Conservation (phyloP, 345 rosid genomes). For the Litchi chinensis region DNA sequence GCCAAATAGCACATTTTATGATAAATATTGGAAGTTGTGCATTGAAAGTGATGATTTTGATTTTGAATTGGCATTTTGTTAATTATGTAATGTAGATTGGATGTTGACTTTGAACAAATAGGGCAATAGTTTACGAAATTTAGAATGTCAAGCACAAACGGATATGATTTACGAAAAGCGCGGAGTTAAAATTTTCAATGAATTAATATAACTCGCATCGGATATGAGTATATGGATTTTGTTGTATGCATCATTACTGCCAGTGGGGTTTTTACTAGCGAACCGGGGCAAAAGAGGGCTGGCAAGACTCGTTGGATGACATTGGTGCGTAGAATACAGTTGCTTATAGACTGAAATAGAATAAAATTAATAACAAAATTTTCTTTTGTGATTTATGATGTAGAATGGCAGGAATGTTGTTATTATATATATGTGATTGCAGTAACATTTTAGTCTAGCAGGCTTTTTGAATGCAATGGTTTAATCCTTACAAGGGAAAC, state of each 20-base stretch:
- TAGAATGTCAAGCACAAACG: not conserved
- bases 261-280: not conserved
- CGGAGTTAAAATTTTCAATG: not conserved
- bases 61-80: not conserved
- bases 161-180: not conserved
- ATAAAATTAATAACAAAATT: not conserved
- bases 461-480: not conserved
- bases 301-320: not conserved
- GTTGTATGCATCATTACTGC: not conserved
- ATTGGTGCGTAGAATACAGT: not conserved
- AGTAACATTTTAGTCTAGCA: not conserved
- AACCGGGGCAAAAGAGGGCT: not conserved
- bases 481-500: not conserved
- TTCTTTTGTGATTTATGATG: not conserved
- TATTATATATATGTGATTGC: not conserved
- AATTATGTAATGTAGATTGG: not conserved
- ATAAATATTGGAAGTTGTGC: not conserved
- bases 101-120: not conserved
- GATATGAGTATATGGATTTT: not conserved
- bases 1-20: not conserved
- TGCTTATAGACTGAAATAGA: not conserved
- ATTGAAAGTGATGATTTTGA: not conserved
- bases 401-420: not conserved
- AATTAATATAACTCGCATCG: not conserved
- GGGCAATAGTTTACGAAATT: not conserved